These are phyloP conservation scores for Aureobasidium sp. DNA, from an alignment of 2,329 filamentous ascomycete species.

Conservation along the genomic window DNA sequence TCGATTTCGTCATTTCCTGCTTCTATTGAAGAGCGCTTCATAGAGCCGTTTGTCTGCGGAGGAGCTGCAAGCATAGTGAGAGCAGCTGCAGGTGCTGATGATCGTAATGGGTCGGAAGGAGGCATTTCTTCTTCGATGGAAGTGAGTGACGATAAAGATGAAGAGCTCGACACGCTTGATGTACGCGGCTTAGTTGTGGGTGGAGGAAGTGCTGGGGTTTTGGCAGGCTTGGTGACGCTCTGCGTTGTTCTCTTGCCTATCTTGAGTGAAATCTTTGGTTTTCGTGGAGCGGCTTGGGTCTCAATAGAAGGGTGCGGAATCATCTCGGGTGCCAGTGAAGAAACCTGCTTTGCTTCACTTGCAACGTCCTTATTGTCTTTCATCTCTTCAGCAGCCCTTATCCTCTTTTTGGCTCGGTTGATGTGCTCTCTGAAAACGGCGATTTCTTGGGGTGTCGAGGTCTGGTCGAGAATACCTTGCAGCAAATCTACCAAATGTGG, in stretches of 20 bases:
- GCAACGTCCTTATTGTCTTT: conserved; percentile 17
- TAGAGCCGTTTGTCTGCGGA: conserved; percentile 6
- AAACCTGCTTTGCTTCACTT: conserved; percentile 26
- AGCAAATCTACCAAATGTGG: conserved; percentile 32
- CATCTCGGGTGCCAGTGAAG: conserved; percentile 13
- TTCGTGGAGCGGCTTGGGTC: conserved; percentile 17
- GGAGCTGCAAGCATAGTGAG: not conserved
- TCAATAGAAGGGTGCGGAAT: conserved; percentile 25
- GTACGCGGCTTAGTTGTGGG: conserved; percentile 15
- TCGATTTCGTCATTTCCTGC: conserved; percentile 25
- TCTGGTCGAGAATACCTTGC: conserved; percentile 35
- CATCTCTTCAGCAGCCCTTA: conserved; percentile 22
- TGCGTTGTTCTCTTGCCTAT: conserved; percentile 17
- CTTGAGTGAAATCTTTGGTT: conserved; percentile 26
- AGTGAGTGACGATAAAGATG: conserved; percentile 29
- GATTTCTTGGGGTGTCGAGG: conserved; percentile 32
- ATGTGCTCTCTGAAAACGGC: conserved; percentile 36
- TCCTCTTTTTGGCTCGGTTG: conserved; percentile 34
- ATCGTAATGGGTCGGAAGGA: conserved; percentile 16
- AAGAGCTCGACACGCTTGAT: conserved; percentile 26
- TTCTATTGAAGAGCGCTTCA: conserved; percentile 30
- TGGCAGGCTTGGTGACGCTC: not conserved
- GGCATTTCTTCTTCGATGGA: conserved; percentile 24
- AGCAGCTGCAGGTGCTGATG: not conserved
- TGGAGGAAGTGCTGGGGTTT: not conserved